Conservation (phyloP, 495 filamentous ascomycete species). For the Pseudevernia furfuracea region DNA sequence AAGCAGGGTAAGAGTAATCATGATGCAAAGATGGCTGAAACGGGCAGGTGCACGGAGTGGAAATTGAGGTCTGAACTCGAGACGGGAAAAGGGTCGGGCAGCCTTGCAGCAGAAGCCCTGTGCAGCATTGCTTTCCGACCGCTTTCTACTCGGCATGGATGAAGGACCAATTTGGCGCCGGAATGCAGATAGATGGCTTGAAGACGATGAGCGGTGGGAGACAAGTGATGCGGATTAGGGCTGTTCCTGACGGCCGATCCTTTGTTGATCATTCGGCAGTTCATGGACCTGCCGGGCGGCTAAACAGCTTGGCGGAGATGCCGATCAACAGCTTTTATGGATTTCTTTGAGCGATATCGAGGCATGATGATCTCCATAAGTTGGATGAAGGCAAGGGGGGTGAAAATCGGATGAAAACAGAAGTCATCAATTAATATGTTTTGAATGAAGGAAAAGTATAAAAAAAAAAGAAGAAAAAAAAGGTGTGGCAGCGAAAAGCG, state of each 20-base stretch:
- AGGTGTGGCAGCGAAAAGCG: constrained; percentile 13
- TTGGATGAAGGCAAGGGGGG: background rate
- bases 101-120: constrained; percentile 2
- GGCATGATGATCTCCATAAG: background rate
- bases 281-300: constrained; percentile 16
- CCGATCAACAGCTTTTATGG: too few relatives aligned
- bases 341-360: too few relatives aligned
- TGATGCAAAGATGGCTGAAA: constrained; percentile 11
- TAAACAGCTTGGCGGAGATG: constrained; percentile 15
- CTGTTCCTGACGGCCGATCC: constrained; percentile 14
- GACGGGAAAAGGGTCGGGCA: constrained; percentile 3
- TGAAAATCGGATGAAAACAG: background rate
- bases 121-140: constrained; percentile 2
- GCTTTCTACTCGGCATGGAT: background rate
- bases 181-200: constrained; percentile 10
- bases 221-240: constrained; percentile 21
- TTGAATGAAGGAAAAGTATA: background rate
- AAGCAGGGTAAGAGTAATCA: background rate
- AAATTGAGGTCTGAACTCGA: constrained; percentile 9
- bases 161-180: background rate
- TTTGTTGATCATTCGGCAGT: constrained; percentile 15
- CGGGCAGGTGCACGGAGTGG: constrained; percentile 9
- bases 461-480: background rate
- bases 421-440: too few relatives aligned
- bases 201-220: constrained; percentile 20